Evolutionary conservation across 345 rosid genomes (phyloP).

Genomic region (Populus deltoides): DNA sequence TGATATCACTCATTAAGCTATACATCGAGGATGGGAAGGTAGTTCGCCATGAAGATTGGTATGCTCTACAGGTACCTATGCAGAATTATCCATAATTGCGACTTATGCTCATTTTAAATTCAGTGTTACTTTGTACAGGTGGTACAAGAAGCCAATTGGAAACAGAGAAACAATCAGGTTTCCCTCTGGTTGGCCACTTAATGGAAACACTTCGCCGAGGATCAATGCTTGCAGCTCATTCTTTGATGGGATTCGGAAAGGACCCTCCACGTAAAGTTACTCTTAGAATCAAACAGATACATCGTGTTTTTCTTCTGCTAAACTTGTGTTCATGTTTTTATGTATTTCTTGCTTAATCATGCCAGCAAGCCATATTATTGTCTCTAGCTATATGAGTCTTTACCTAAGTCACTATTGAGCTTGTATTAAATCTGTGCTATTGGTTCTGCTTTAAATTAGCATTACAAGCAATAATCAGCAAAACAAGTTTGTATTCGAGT

Average conservation of each 20-base stretch:
- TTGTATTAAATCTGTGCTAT: too few species aligned
- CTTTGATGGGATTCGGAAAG: constrained; percentile 87
- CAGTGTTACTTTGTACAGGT: constrained; percentile 38
- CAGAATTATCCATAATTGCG: neutral
- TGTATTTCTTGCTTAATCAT: too few species aligned
- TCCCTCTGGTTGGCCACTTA: constrained; percentile 54
- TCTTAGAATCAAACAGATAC: neutral
- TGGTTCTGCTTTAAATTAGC: neutral
- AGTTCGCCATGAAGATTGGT: constrained; percentile 88
- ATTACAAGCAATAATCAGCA: neutral
- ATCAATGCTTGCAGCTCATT: constrained; percentile 84
- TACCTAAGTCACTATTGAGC: too few species aligned
- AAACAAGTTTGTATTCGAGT: neutral
- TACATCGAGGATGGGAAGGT: constrained; percentile 69
- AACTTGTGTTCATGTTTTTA: neutral
- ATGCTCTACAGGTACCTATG: constrained; percentile 13
- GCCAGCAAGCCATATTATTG: neutral
- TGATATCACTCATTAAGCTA: constrained; percentile 80
- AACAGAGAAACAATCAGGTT: constrained; percentile 56
- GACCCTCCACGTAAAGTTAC: constrained; percentile 40
- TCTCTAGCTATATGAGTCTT: too few species aligned
- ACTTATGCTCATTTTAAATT: neutral
- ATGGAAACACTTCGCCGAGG: constrained; percentile 66
- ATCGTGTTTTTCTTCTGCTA: neutral
- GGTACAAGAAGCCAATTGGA: constrained; percentile 84